These are phyloP conservation scores for Lippia alba DNA, from an alignment of 305 asterid genomes.

Conservation along the genomic window DNA sequence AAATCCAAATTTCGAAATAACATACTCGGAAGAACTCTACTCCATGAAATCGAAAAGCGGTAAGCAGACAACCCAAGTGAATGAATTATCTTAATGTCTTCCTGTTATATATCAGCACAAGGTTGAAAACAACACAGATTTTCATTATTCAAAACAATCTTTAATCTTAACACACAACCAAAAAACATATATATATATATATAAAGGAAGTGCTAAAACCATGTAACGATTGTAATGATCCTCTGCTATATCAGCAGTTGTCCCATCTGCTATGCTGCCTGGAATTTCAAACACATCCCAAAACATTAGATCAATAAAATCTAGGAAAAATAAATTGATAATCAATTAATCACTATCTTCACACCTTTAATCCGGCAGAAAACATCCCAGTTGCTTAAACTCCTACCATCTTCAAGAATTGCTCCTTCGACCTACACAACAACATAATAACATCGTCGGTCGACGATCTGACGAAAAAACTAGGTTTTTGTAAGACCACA, in stretches of 20 bases:
- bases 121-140: too few species aligned
- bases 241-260: constrained; percentile 65
- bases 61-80: constrained; percentile 76
- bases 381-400: constrained; percentile 76
- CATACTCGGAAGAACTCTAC: constrained; percentile 89
- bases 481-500: background rate
- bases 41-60: constrained; percentile 90
- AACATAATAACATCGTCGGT: background rate
- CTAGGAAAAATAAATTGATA: background rate
- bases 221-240: constrained; percentile 85
- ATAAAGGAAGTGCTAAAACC: constrained; percentile 42
- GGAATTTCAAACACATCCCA: background rate
- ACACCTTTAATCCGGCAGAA: constrained; percentile 55
- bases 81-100: constrained; percentile 73
- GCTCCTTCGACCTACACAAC: constrained; percentile 76
- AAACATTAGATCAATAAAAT: background rate
- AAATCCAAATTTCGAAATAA: constrained; percentile 2
- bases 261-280: constrained; percentile 68
- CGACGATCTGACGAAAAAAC: background rate
- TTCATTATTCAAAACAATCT: too few species aligned
- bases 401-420: constrained; percentile 67
- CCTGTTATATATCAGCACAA: constrained; percentile 42
- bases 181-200: background rate
- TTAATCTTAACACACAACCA: background rate
- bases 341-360: background rate